Evolutionary conservation across 2,329 filamentous ascomycete species (phyloP), one percentile per base, ranked within the genome.

Genomic region (Colletotrichum sp.): DNA sequence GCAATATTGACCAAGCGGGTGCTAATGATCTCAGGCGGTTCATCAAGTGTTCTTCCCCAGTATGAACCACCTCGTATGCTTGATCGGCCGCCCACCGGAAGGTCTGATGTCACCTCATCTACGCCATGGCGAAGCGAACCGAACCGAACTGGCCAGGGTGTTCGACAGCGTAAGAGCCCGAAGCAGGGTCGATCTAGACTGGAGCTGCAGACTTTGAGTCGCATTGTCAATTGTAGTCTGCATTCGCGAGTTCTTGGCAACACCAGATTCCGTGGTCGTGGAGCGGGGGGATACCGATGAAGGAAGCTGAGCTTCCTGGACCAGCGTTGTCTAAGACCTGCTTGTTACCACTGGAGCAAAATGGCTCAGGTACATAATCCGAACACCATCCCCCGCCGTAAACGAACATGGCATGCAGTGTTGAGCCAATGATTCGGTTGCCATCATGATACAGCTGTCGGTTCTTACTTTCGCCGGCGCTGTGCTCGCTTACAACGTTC

Each of bases 341-440:
- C 43, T 48, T 48, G 38, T 6, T 4, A 3, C 0, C 8, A 1
- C 38, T 43, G 43, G 6, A 48, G 9, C 43, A 48, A n/a, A 48
- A 21, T 21, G 43, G 18, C 2, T 0, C 43, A 48, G 43, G 43
- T 48, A 48, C 6, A 48, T 48, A 48, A 48, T 48, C 2, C 6
- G 43, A 21, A 48, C 6, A 48, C 7, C 10, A 13, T 48, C 43
- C 43, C 43, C n/a, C 43, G 43, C 6, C 7, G 0, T 48, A 2
- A 1, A 48, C n/a, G n/a, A n/a, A 8, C 4, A 48, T 8, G 43
- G 43, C 3, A 48, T n/a, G 2, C 1, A 48, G 0, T 5, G 6
- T 6, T n/a, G 43, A 48, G 43, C n/a, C n/a, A 48, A 48, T 2
- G 2, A 6, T 48, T 7, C n/a, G n/a, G 43, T 48, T 48, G 18